These are phyloP conservation scores for Epichloe gansuensis DNA, from an alignment of 2,329 filamentous ascomycete species.

Conservation along the genomic window DNA sequence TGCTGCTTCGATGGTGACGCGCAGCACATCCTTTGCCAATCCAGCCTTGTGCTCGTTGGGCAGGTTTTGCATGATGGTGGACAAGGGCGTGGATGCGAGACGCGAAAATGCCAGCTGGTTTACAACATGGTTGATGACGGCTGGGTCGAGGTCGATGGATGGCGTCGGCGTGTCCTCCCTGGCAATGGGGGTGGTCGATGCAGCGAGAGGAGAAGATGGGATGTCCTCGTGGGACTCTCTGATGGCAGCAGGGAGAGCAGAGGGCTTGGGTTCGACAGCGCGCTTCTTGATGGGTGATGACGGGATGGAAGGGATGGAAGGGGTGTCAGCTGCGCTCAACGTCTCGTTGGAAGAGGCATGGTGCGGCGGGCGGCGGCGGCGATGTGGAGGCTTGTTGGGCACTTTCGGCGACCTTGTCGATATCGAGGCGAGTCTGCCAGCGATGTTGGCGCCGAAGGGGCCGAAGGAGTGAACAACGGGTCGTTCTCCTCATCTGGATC, in stretches of 20 bases:
- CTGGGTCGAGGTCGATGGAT: slow-evolving; percentile 25
- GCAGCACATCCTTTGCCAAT: slow-evolving; percentile 52
- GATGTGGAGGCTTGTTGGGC: slow-evolving; percentile 14
- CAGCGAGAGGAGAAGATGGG: slow-evolving; percentile 14
- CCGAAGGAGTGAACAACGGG: slow-evolving; percentile 82
- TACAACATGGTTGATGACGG: slow-evolving; percentile 70
- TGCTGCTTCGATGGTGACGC: slow-evolving; percentile 59
- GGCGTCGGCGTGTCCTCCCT: slow-evolving; percentile 11
- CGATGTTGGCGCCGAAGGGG: slow-evolving; percentile 74
- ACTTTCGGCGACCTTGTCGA: slow-evolving; percentile 52
- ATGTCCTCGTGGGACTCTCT: slow-evolving; percentile 3
- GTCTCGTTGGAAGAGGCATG: slow-evolving; percentile 13
- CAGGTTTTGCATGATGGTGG: slow-evolving; percentile 77
- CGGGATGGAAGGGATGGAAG: slow-evolving; percentile 12
- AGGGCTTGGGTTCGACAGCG: neutral
- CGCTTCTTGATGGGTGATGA: slow-evolving; percentile 14
- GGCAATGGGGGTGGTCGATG: slow-evolving; percentile 10
- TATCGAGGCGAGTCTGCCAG: slow-evolving; percentile 72
- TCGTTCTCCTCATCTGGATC: slow-evolving; percentile 91
- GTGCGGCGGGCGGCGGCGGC: slow-evolving; percentile 13
- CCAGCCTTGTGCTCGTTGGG: slow-evolving; percentile 51
- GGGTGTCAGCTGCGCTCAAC: slow-evolving; percentile 11
- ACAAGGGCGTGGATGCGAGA: slow-evolving; percentile 80
- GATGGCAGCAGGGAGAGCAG: neutral
- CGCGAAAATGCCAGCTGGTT: slow-evolving; percentile 95